Evolutionary conservation across 2,329 filamentous ascomycete genomes (phyloP).

Genomic region (Ophioceras dolichostomum): DNA sequence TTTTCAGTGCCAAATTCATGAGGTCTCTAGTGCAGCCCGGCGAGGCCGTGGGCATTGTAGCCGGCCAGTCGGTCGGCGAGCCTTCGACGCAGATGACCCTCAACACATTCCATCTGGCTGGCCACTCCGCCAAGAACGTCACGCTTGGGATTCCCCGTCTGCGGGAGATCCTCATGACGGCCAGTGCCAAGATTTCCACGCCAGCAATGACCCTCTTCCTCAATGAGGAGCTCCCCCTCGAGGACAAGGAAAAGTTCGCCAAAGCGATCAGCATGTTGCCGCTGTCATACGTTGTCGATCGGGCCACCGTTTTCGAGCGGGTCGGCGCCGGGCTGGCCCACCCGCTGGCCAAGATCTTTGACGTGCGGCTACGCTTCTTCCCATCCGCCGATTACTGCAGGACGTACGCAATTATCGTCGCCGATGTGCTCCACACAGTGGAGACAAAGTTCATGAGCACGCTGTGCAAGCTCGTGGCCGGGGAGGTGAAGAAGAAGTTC

Average conservation of each 20-base stretch:
- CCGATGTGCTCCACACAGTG: constrained; percentile 69
- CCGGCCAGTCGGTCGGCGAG: constrained; percentile 91
- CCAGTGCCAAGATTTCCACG: constrained; percentile 77
- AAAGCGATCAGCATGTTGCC: constrained; percentile 85
- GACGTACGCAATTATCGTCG: constrained; percentile 71
- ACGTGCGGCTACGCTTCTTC: constrained; percentile 74
- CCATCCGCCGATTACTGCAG: constrained; percentile 69
- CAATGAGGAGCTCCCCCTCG: constrained; percentile 55
- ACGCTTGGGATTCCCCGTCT: constrained; percentile 94
- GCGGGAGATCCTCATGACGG: constrained; percentile 97
- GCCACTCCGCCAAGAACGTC: constrained; percentile 96
- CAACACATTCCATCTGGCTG: constrained; percentile 99
- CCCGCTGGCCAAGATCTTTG: constrained; percentile 70
- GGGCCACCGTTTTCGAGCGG: constrained; percentile 66
- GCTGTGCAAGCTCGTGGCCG: constrained; percentile 57
- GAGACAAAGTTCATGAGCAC: constrained; percentile 66
- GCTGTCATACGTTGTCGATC: constrained; percentile 73
- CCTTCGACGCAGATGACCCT: constrained; percentile 98
- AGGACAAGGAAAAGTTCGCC: constrained; percentile 66
- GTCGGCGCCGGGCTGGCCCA: constrained; percentile 59
- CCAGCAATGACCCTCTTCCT: constrained; percentile 80
- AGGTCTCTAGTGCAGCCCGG: constrained; percentile 87
- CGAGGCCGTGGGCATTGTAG: constrained; percentile 93
- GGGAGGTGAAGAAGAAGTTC: constrained; percentile 69
- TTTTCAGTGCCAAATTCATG: constrained; percentile 88